Conservation (phyloP, 2,329 filamentous ascomycete genomes). For the Passalora sequoiae region DNA sequence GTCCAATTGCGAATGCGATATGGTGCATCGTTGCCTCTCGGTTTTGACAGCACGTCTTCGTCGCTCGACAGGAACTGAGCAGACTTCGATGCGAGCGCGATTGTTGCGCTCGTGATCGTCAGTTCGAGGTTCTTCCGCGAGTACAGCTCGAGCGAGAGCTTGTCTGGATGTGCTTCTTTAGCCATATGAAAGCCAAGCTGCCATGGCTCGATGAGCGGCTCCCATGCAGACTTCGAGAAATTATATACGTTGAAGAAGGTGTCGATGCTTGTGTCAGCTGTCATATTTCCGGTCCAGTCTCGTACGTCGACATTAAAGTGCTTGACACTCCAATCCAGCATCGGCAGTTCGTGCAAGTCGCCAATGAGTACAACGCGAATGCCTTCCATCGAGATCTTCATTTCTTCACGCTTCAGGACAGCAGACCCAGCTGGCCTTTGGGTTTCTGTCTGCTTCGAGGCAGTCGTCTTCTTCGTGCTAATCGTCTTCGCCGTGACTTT, state of each 20-base stretch:
- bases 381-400: constrained; percentile 81
- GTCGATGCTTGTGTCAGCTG: constrained; percentile 82
- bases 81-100: constrained; percentile 87
- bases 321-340: constrained; percentile 90
- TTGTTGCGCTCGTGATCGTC: constrained; percentile 87
- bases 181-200: constrained; percentile 85
- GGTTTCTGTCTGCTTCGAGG: constrained; percentile 45
- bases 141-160: constrained; percentile 75
- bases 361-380: constrained; percentile 91
- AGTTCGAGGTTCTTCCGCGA: constrained; percentile 89
- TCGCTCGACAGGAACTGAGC: constrained; percentile 83
- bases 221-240: constrained; percentile 98
- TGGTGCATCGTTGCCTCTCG: constrained; percentile 82
- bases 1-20: constrained; percentile 95
- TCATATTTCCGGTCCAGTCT: constrained; percentile 86
- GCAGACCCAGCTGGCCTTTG: constrained; percentile 45
- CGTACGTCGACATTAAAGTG: constrained; percentile 77
- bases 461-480: constrained; percentile 47
- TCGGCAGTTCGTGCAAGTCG: constrained; percentile 89
- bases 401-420: constrained; percentile 65
- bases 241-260: constrained; percentile 97
- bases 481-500: constrained; percentile 45
- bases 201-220: constrained; percentile 94
- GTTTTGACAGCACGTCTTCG: constrained; percentile 89
- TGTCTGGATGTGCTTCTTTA: constrained; percentile 67